Percentiles rank a stretch among this genome's conserved stretches.
These are phyloP conservation scores for Castanospermum australe DNA, from an alignment of 306 rosid species.

Conservation along the genomic window DNA sequence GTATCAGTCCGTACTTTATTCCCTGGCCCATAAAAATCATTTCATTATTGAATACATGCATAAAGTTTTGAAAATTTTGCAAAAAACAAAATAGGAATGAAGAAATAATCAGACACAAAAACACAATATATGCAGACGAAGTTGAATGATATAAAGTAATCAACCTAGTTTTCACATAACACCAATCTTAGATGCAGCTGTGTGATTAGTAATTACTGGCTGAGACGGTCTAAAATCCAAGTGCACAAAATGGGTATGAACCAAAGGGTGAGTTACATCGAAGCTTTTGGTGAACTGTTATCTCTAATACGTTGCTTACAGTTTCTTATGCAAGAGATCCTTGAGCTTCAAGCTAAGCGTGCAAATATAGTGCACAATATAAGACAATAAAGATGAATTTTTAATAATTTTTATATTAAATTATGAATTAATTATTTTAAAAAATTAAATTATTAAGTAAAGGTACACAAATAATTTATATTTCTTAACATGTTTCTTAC, in stretches of 20 bases:
- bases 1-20: conserved; percentile 9
- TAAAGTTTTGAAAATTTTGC: neutral
- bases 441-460: no score
- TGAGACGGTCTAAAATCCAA: neutral
- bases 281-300: neutral
- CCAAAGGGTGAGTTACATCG: neutral
- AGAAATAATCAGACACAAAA: neutral
- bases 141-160: neutral
- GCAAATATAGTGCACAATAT: no score
- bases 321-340: no score
- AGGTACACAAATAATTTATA: no score
- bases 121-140: neutral
- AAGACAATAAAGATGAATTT: no score
- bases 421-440: no score
- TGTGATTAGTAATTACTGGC: neutral
- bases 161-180: neutral
- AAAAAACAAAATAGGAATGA: neutral
- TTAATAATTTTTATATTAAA: no score
- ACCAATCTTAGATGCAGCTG: neutral
- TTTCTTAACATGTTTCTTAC: no score
- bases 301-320: no score
- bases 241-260: neutral
- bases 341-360: no score
- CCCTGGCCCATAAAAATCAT: neutral
- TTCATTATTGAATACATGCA: neutral